Percentiles rank a stretch among this genome's conserved stretches.
phyloP scores from a whole-genome alignment of 2,329 filamentous ascomycete species.

The Aspergillus amoenus region DNA sequence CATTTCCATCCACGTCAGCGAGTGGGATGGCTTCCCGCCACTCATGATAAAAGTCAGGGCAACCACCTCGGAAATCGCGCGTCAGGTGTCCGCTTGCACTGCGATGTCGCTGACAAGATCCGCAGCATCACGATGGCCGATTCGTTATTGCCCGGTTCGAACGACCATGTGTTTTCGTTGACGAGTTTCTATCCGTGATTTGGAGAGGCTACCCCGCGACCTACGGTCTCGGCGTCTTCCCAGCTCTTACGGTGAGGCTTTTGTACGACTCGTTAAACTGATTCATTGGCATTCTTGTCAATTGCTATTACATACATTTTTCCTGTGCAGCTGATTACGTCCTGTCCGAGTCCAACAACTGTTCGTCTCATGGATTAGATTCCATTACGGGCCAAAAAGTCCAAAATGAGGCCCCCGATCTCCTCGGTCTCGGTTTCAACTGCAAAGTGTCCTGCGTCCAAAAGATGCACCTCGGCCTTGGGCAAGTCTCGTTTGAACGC shows the following conservation, averaged over 20 bases:
- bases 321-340: too few relatives aligned
- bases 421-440: constrained; percentile 41
- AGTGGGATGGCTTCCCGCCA: neutral
- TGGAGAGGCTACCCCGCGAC: too few relatives aligned
- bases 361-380: neutral
- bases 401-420: constrained; percentile 37
- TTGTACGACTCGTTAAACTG: too few relatives aligned
- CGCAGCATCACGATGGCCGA: neutral
- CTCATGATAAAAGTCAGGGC: neutral
- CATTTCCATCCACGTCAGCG: neutral
- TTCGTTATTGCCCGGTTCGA: neutral
- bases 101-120: neutral
- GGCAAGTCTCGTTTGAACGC: constrained; percentile 54
- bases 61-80: neutral
- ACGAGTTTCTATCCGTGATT: neutral
- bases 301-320: too few relatives aligned
- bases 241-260: too few relatives aligned
- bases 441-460: constrained; percentile 61
- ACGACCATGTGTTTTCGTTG: neutral
- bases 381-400: constrained; percentile 29
- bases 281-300: too few relatives aligned
- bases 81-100: neutral
- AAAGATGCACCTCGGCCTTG: constrained; percentile 48
- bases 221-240: too few relatives aligned
- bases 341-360: too few relatives aligned